These are phyloP conservation scores for Blumeria graminis DNA, from an alignment of 2,329 filamentous ascomycete genomes.

Conservation along the genomic window DNA sequence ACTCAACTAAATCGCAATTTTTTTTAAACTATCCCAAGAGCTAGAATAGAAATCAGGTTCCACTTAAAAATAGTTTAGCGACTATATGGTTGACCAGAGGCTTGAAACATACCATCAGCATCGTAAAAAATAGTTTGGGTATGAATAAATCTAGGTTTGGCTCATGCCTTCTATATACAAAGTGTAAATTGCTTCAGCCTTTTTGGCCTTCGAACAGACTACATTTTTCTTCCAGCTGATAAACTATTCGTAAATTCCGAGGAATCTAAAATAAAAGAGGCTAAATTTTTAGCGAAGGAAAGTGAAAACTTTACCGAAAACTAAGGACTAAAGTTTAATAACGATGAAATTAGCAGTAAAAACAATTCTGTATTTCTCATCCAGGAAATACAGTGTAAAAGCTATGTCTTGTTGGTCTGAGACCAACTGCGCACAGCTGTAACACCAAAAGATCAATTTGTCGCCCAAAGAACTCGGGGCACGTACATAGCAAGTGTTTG, in stretches of 20 bases:
- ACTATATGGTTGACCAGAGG: neutral
- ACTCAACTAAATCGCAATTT: neutral
- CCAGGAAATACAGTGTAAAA: neutral
- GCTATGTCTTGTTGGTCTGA: neutral
- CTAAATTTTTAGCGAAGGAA: neutral
- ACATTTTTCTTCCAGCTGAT: neutral
- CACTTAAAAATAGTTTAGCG: neutral
- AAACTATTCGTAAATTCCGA: neutral
- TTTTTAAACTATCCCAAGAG: neutral
- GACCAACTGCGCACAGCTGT: neutral
- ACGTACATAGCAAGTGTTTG: neutral
- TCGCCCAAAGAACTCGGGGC: neutral
- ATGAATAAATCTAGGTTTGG: slow-evolving; percentile 1
- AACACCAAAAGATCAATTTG: neutral
- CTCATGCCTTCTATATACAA: slow-evolving; percentile 1
- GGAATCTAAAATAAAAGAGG: neutral
- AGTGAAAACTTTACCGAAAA: neutral
- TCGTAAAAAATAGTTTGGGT: neutral
- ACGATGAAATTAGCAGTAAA: neutral
- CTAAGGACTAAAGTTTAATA: neutral
- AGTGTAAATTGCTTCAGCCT: neutral
- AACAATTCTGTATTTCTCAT: neutral
- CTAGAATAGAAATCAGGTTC: neutral
- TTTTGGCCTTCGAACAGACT: neutral
- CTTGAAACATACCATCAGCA: neutral